Percentiles rank a stretch among this genome's conserved stretches.
Evolutionary conservation across 805 yeast genomes (phyloP).

Genomic region (Helenozyma rhizophorensis): DNA sequence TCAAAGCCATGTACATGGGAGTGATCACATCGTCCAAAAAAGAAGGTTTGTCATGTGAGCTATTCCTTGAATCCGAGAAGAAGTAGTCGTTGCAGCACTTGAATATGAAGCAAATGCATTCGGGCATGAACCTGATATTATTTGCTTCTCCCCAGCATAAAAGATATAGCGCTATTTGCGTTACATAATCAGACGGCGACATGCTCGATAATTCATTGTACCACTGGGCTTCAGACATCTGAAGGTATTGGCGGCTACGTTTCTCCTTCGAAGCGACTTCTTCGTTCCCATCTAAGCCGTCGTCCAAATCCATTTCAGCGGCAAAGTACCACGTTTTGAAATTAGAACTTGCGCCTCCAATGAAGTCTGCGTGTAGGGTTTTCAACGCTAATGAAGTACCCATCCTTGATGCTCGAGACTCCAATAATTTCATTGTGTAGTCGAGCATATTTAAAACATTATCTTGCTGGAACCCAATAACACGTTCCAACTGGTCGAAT

Average conservation of each 20-base stretch:
- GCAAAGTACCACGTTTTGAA: slow-evolving; percentile 77
- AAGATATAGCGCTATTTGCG: slow-evolving; percentile 66
- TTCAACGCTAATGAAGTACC: slow-evolving; percentile 51
- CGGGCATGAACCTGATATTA: slow-evolving; percentile 83
- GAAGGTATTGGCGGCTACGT: too few relatives aligned
- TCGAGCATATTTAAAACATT: slow-evolving; percentile 63
- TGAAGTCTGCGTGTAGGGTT: slow-evolving; percentile 67
- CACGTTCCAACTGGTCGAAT: slow-evolving; percentile 46
- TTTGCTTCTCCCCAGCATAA: slow-evolving; percentile 91
- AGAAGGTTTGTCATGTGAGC: slow-evolving; percentile 23
- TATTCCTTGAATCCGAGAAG: slow-evolving; percentile 36
- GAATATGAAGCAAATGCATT: slow-evolving; percentile 78
- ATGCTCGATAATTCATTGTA: slow-evolving; percentile 44
- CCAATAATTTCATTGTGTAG: slow-evolving; percentile 14
- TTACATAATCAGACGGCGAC: slow-evolving; percentile 49
- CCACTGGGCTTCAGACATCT: slow-evolving; percentile 36
- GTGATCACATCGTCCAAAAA: slow-evolving; percentile 68
- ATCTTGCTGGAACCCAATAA: slow-evolving; percentile 69
- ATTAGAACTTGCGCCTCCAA: slow-evolving; percentile 67
- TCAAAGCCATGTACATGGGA: slow-evolving; percentile 63
- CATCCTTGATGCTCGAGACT: slow-evolving; percentile 51
- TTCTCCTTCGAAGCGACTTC: too few relatives aligned
- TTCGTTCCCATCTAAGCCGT: background rate
- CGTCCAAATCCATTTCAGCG: slow-evolving; percentile 53
- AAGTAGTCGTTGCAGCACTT: slow-evolving; percentile 73